Evolutionary conservation across 139 green algal genomes (phyloP), one percentile per base, ranked within the genome.

Genomic region (Chlamydomonas sp.): DNA sequence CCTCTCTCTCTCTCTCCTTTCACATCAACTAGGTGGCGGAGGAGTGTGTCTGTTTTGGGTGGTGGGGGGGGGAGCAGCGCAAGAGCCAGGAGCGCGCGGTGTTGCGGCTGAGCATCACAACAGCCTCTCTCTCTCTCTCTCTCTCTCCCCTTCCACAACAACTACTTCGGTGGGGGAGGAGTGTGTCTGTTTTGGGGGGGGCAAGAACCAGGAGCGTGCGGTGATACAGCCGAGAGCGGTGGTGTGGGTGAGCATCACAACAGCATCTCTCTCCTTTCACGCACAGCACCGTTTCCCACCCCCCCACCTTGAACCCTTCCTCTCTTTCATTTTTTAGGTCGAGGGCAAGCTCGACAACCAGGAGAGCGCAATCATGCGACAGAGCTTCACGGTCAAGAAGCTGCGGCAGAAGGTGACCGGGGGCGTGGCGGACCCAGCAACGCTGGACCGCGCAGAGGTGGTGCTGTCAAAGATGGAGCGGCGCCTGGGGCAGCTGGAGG

Each of bases 351-450:
- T 68, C 60, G 16, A 47, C 20, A 68, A 43, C 60, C 60, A 43
- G 30, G 33, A 68, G 33, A 28, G 22, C 29, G 30, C 60, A 26
- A 29, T 20, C 22, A 30, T 48, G 30, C 10, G 31, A 20, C 60
- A 49, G 60, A 48, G 29, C 10, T 49, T 68, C 30, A 68, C 60
- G 10, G 60, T 43, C 30, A 68, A 68, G 60, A 68, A 48, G 60
- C 60, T 36, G 57, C 57, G 26, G 57, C n/a, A 36, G 57, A 28
- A 13, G 26, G n/a, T 36, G 26, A 22, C 16, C 20, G 16, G 16
- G n/a, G 26, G 24, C 10, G 10, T 22, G 57, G n/a, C 24, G 57
- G 26, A 31, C 57, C 10, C n/a, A 22, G 24, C 26, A 28, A 22
- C 20, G 57, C 26, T 65, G 57, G 16, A 36, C 10, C 26, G 57